These are phyloP conservation scores for Ascochyta koolunga DNA, from an alignment of 2,329 filamentous ascomycete genomes.

Conservation along the genomic window DNA sequence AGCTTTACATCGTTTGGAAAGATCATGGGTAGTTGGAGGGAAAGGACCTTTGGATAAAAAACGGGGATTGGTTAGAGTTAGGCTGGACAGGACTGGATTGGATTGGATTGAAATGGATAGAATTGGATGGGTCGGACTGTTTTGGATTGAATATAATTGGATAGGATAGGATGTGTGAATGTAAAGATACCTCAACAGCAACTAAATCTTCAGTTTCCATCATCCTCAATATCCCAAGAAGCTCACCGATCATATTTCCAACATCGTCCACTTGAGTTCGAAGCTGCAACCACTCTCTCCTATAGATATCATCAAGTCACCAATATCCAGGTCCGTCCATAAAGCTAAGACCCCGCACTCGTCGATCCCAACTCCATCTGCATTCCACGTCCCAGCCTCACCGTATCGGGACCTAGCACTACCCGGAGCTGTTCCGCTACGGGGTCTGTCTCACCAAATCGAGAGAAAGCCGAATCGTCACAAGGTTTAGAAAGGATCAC, in stretches of 20 bases:
- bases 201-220: neutral
- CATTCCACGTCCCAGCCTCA: constrained; percentile 11
- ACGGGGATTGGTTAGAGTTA: neutral
- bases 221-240: neutral
- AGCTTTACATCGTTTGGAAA: neutral
- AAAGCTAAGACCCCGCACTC: constrained; percentile 14
- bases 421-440: neutral
- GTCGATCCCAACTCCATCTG: neutral
- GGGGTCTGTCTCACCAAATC: neutral
- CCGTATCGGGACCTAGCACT: neutral
- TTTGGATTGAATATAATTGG: neutral
- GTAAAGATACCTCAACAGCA: constrained; percentile 6
- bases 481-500: constrained; percentile 41
- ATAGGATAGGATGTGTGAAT: neutral
- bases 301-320: neutral
- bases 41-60: neutral
- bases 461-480: constrained; percentile 40
- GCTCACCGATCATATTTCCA: neutral
- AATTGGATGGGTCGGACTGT: too few relatives aligned
- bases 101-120: neutral
- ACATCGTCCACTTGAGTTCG: neutral
- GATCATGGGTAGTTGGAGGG: neutral
- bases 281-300: neutral
- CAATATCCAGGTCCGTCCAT: neutral
- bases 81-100: neutral